Base-by-base conservation (phyloP, 192 early-diverging fungal genomes). In the Irineochytrium annulatum region DNA sequence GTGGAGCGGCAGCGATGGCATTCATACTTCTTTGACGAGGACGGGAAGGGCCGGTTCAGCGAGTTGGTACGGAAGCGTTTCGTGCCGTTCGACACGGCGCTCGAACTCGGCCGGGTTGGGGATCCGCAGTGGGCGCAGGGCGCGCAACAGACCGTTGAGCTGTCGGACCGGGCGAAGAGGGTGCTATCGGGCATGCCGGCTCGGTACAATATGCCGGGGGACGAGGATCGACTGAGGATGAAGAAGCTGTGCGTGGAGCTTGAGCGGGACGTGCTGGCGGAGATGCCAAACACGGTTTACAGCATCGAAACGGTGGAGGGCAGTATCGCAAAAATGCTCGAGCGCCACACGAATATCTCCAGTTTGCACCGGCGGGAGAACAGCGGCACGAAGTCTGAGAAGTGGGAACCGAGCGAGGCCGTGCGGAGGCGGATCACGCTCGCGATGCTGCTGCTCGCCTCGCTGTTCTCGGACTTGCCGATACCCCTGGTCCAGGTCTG, bases 1-100 rank as follows among this genome's bases (percentile, higher is more conserved):
- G 34, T 62, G 29, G 72, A 78, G 34, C 55, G 76, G 29, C 51
- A 48, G 31, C 57, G 26, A 39, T 78, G 76, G 76, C 11, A 20
- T 22, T 57, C 43, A 33, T 22, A 58, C 35, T 65, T 43, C 34
- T 49, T 62, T 1, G 49, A 52, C 20, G 31, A 39, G 16, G 57
- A 57, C 4, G 67, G 67, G 24, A 64, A 29, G 34, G 55, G 53
- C 1, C 64, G 63, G 34, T 68, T 64, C 33, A 26, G 34, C 11
- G 67, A 67, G n/a, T 34, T 73, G 57, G 33, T 55, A 26, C 45
- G 57, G 19, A 55, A 62, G 57, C 60, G 62, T 20, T 62, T 62
- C 28, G 37, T 67, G 8, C 55, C 59, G 11, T 58, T 65, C n/a
- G 37, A 41, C 8, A n/a, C 37, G 8, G 37, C 37, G 37, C 37